Evolutionary conservation across 306 rosid species (phyloP).

Genomic region (Ochetophila trinervis): DNA sequence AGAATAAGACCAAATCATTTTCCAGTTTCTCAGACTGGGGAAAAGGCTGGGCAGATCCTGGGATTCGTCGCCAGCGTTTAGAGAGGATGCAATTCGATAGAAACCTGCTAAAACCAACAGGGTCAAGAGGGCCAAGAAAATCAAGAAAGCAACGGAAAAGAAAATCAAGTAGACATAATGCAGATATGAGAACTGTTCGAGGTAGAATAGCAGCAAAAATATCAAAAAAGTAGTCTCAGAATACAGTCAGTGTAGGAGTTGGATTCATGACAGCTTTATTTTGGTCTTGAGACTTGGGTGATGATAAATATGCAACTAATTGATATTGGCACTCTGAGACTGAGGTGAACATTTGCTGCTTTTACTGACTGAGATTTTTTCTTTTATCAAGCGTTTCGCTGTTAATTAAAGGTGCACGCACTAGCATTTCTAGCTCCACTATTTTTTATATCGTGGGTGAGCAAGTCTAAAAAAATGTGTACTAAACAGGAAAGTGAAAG

Average conservation of each 20-base stretch:
- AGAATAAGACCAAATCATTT: slow-evolving; percentile 41
- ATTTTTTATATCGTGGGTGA: too few species aligned
- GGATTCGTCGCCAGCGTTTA: slow-evolving; percentile 79
- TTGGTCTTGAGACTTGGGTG: too few species aligned
- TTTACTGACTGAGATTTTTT: too few species aligned
- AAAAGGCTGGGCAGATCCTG: slow-evolving; percentile 95
- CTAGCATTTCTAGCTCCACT: too few species aligned
- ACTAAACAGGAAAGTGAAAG: too few species aligned
- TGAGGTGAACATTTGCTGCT: too few species aligned
- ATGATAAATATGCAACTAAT: too few species aligned
- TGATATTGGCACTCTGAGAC: too few species aligned
- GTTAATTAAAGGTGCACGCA: too few species aligned
- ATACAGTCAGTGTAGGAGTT: neutral
- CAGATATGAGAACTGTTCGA: slow-evolving; percentile 47
- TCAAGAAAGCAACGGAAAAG: slow-evolving; percentile 35
- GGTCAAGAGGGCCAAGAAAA: slow-evolving; percentile 21
- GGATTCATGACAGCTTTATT: too few species aligned
- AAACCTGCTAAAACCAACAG: slow-evolving; percentile 17
- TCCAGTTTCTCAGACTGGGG: slow-evolving; percentile 86
- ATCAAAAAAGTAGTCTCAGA: slow-evolving; percentile 29
- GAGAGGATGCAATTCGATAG: slow-evolving; percentile 34
- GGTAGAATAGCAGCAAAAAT: slow-evolving; percentile 70
- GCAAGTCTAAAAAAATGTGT: too few species aligned
- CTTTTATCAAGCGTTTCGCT: too few species aligned
- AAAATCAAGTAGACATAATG: slow-evolving; percentile 29